Evolutionary conservation across 202 grass and related monocot genomes (phyloP).

Genomic region (Saccharum hybrid): DNA sequence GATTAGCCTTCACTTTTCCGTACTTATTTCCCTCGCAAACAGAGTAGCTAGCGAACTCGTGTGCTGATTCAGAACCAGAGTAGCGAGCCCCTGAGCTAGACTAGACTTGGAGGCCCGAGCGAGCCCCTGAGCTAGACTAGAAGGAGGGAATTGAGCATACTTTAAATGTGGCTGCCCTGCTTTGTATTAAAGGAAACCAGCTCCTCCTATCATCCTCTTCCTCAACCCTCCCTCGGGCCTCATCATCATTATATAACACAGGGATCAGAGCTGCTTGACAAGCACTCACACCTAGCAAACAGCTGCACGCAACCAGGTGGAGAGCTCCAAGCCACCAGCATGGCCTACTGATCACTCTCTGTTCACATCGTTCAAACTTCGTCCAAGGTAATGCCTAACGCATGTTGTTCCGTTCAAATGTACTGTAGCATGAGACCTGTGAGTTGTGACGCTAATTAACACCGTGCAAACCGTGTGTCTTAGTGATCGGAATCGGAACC

Average conservation of each 20-base stretch:
- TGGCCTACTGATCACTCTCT: not conserved
- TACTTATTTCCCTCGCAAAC: not conserved
- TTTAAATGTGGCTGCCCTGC: conserved; percentile 58
- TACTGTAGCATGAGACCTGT: not conserved
- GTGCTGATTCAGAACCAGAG: not conserved
- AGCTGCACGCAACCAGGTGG: conserved; percentile 58
- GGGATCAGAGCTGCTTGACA: conserved; percentile 47
- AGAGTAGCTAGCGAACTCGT: not conserved
- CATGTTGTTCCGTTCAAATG: conserved; percentile 20
- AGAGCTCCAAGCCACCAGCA: conserved; percentile 58
- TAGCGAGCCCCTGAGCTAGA: not conserved
- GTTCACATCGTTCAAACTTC: not conserved
- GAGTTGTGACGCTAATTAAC: not conserved
- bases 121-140: too few relatives aligned
- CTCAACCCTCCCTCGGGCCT: conserved; percentile 39
- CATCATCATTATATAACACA: conserved; percentile 60
- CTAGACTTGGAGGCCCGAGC: too few relatives aligned
- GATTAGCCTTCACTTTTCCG: not conserved
- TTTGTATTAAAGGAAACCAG: conserved; percentile 70
- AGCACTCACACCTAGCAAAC: conserved; percentile 53
- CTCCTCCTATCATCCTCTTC: conserved; percentile 29
- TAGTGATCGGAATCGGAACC: conserved; percentile 28
- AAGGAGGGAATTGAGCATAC: conserved; percentile 46
- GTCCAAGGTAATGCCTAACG: conserved; percentile 49
- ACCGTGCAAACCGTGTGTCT: not conserved